Evolutionary conservation across 1,139 yeast genomes (phyloP), one percentile per base, ranked within the genome.

Genomic region (Hemisphaericaspora subhashii): DNA sequence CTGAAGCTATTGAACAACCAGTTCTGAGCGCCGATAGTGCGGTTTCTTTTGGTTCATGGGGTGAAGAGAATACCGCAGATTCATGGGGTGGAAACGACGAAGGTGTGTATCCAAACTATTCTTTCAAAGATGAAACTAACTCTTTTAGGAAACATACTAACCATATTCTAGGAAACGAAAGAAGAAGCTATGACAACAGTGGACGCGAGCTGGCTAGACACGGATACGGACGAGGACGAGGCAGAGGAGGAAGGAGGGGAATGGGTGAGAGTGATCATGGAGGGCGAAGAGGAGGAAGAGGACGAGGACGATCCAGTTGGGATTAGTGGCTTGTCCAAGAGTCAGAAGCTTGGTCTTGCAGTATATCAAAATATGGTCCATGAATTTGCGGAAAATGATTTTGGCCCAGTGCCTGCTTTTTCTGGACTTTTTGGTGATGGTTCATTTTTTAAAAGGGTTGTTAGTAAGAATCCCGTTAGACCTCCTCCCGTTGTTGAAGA

Each of bases 401-500:
- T 24, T 24, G 27, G 27, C 12, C 27, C 27, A 6, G 27, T 9
- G 12, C 27, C 27, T n/a, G 15, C 15, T 9, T 24, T 24, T 12
- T 9, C 27, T 24, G 27, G 12, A 4, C 27, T 24, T 24, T 24
- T 24, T 24, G 27, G 27, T 5, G 27, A 24, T n/a, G n/a, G n/a
- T n/a, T n/a, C n/a, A n/a, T n/a, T n/a, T n/a, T n/a, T n/a, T n/a
- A 27, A 13, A 26, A 21, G 22, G 25, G 36, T 33, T 20, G 4
- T 14, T 18, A 17, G 18, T 5, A 13, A 3, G 16, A 22, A 7
- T 13, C 22, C 35, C n/a, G 2, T 21, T n/a, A 21, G 6, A 23
- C 12, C 18, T 5, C n/a, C 5, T 24, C 35, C 35, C 17, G 20
- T 26, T 46, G 33, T 47, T 44, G 17, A 32, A 39, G 16, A 50